phyloP scores from a whole-genome alignment of 306 rosid species.

The Glycine latifolia region DNA sequence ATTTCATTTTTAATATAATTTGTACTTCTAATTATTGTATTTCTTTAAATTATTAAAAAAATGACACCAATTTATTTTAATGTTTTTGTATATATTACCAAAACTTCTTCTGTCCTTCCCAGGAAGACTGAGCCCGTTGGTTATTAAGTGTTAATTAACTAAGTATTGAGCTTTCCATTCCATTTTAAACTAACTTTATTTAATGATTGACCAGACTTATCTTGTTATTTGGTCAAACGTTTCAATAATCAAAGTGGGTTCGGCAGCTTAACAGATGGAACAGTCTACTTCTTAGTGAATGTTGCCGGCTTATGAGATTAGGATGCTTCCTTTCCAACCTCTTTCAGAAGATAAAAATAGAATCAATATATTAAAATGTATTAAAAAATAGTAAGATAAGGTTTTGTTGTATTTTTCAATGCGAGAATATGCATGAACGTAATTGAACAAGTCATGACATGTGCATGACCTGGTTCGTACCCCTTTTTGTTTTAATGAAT shows the following conservation, averaged over 20 bases:
- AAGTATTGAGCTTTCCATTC: too few relatives aligned
- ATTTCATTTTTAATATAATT: too few relatives aligned
- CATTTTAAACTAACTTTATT: too few relatives aligned
- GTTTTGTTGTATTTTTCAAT: background rate
- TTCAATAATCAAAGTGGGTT: background rate
- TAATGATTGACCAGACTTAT: constrained; percentile 12
- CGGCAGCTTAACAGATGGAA: too few relatives aligned
- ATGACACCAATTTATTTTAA: too few relatives aligned
- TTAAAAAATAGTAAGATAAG: background rate
- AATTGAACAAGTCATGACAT: background rate
- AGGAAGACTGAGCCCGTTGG: too few relatives aligned
- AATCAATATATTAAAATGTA: background rate
- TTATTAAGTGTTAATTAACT: too few relatives aligned
- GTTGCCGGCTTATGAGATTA: background rate
- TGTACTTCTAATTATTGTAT: too few relatives aligned
- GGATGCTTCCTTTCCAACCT: background rate
- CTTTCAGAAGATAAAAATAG: background rate
- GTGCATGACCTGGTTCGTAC: background rate
- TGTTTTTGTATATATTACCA: too few relatives aligned
- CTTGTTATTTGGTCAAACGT: background rate
- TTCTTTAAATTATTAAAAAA: too few relatives aligned
- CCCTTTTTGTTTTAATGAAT: background rate
- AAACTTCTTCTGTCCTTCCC: too few relatives aligned
- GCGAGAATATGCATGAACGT: background rate
- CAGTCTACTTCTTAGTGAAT: background rate